phyloP scores from a whole-genome alignment of 2,329 filamentous ascomycete genomes.

The Magnaporthales sp. region DNA sequence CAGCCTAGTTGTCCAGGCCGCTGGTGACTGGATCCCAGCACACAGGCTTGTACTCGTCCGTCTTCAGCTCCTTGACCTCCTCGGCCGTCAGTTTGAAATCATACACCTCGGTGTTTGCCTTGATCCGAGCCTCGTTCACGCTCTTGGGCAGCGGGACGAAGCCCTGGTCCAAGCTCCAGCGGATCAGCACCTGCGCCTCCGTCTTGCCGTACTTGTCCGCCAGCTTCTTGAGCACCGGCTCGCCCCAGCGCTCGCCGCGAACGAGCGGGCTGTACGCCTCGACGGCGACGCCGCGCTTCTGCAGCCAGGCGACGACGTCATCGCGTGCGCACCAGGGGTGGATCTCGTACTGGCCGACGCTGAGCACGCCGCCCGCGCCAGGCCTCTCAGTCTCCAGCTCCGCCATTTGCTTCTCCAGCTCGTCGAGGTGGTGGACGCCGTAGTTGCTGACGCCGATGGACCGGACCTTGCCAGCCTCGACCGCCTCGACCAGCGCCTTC shows the following conservation, averaged over 20 bases:
- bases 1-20: conserved; percentile 10
- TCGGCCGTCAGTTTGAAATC: conserved; percentile 50
- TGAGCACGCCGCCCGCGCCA: conserved; percentile 63
- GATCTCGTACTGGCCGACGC: conserved; percentile 81
- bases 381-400: conserved; percentile 52
- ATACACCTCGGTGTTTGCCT: conserved; percentile 53
- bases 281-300: conserved; percentile 50
- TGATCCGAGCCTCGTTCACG: conserved; percentile 47
- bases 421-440: conserved; percentile 52
- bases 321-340: conserved; percentile 80
- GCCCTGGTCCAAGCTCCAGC: conserved; percentile 76
- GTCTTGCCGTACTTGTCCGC: conserved; percentile 65
- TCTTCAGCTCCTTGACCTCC: conserved; percentile 42
- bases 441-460: conserved; percentile 59
- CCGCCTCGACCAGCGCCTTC: conserved; percentile 54
- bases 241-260: conserved; percentile 61
- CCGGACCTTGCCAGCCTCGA: conserved; percentile 52
- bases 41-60: conserved; percentile 18
- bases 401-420: conserved; percentile 47
- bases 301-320: conserved; percentile 74
- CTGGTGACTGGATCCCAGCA: conserved; percentile 19
- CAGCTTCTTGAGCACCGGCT: conserved; percentile 54
- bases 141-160: conserved; percentile 59
- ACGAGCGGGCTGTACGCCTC: conserved; percentile 57
- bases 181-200: conserved; percentile 67